Percentiles rank a stretch among this genome's conserved stretches.
Conservation (phyloP, 257 asterid genomes). For the Cynanchum wilfordii region DNA sequence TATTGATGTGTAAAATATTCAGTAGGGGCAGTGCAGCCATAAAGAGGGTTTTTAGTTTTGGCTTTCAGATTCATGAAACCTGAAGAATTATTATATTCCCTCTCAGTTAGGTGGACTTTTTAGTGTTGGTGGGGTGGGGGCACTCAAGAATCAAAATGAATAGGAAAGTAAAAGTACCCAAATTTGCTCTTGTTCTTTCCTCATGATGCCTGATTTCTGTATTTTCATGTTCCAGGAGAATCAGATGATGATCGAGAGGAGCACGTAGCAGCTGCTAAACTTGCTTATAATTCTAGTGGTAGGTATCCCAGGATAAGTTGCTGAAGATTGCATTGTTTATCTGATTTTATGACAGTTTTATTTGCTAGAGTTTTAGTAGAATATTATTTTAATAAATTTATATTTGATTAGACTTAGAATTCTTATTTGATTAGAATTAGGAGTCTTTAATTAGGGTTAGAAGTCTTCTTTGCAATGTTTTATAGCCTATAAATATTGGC, state of each 20-base stretch:
- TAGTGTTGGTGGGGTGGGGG: background rate
- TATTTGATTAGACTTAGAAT: too few relatives aligned
- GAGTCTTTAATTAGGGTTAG: too few relatives aligned
- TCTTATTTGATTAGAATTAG: too few relatives aligned
- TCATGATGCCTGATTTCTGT: slow-evolving; percentile 5
- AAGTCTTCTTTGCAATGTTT: too few relatives aligned
- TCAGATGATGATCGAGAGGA: slow-evolving; percentile 89
- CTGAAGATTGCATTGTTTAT: slow-evolving; percentile 2
- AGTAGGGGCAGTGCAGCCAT: background rate
- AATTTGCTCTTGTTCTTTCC: background rate
- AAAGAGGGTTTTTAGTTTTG: background rate
- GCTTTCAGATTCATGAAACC: background rate
- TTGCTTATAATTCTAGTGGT: slow-evolving; percentile 63
- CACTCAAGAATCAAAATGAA: background rate
- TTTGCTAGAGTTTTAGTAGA: too few relatives aligned
- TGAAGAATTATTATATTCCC: background rate
- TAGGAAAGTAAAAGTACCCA: background rate
- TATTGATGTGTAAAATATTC: background rate
- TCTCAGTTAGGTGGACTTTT: background rate
- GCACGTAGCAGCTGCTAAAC: slow-evolving; percentile 65
- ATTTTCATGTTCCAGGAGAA: slow-evolving; percentile 54
- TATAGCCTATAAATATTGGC: too few relatives aligned
- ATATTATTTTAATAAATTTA: too few relatives aligned
- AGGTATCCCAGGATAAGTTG: slow-evolving; percentile 19
- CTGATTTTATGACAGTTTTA: slow-evolving; percentile 10